These are phyloP conservation scores for Nakazawaea wyomingensis DNA, from an alignment of 805 yeast species.

Conservation along the genomic window DNA sequence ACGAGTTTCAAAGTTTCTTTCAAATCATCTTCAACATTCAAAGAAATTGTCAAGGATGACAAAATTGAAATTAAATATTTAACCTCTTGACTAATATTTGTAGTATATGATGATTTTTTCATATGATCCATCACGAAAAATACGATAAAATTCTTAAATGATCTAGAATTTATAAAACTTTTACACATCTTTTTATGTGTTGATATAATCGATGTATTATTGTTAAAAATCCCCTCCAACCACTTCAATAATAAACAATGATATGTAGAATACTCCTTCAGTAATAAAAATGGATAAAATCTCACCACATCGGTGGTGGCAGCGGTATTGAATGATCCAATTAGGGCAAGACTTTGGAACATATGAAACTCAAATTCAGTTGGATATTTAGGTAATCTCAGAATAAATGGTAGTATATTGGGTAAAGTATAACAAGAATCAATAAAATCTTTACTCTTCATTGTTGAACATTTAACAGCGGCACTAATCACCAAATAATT, in stretches of 20 bases:
- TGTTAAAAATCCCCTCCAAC: constrained; percentile 3
- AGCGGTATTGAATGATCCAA: neutral
- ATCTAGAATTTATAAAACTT: neutral
- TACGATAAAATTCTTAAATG: constrained; percentile 1
- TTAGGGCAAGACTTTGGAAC: constrained; percentile 1
- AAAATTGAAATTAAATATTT: neutral
- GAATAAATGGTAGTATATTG: neutral
- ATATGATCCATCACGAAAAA: neutral
- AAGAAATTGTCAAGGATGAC: neutral
- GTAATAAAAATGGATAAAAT: neutral
- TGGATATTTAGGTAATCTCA: neutral
- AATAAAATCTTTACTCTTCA: neutral
- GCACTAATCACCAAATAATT: constrained; percentile 1
- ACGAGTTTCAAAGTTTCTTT: constrained; percentile 1
- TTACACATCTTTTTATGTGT: constrained; percentile 1
- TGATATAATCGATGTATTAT: neutral
- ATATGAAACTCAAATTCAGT: constrained; percentile 1
- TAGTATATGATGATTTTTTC: neutral
- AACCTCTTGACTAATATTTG: neutral
- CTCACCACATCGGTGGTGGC: neutral
- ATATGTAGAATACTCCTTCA: neutral
- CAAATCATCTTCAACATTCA: neutral
- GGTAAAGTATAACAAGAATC: neutral
- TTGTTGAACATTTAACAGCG: neutral
- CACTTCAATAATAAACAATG: neutral